These are phyloP conservation scores for Podaxis pistillaris DNA, from an alignment of 768 basidiomycete species.

Conservation along the genomic window DNA sequence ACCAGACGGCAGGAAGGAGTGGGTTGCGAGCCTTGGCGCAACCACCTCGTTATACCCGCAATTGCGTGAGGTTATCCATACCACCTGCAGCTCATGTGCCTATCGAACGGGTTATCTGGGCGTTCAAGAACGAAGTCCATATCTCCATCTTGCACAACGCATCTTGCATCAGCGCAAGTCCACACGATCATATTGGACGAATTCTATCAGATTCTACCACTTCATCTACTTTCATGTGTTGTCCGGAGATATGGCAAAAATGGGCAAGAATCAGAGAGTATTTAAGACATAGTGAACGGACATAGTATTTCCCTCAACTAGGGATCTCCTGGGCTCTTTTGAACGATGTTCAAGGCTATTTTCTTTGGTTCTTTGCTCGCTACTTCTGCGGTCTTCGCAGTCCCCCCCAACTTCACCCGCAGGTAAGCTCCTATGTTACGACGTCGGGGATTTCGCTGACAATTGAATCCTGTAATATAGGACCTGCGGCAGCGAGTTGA, in stretches of 20 bases:
- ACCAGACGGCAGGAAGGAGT: not conserved
- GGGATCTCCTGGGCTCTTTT: not conserved
- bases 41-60: not conserved
- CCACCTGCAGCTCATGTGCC: not conserved
- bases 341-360: slow-evolving; percentile 26
- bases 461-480: slow-evolving; percentile 17
- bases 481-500: slow-evolving; percentile 38
- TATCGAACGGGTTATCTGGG: not conserved
- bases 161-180: not conserved
- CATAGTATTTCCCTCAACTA: not conserved
- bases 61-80: not conserved
- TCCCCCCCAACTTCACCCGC: slow-evolving; percentile 22
- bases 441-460: not conserved
- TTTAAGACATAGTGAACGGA: not conserved
- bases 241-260: not conserved
- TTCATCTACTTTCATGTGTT: not conserved
- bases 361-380: slow-evolving; percentile 27
- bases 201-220: not conserved
- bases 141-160: not conserved
- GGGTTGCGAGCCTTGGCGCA: not conserved
- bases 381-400: slow-evolving; percentile 26
- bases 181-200: not conserved
- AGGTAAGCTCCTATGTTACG: not conserved
- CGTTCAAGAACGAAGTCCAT: not conserved
- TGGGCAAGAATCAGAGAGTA: not conserved